phyloP scores from a whole-genome alignment of 2,329 filamentous ascomycete genomes.

The Penicillium hordei region DNA sequence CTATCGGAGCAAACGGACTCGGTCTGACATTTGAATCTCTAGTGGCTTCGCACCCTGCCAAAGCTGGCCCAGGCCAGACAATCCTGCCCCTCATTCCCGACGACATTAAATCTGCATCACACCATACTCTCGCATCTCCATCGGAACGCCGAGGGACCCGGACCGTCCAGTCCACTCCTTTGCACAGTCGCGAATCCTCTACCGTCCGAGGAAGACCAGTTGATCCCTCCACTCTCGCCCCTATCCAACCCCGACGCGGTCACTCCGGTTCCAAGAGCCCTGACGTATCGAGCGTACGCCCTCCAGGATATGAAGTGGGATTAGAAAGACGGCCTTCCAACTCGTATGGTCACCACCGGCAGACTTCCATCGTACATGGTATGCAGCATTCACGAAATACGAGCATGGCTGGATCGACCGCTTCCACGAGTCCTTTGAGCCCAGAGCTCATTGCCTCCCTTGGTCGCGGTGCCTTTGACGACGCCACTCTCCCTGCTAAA shows the following conservation, averaged over 20 bases:
- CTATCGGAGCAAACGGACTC: constrained; percentile 8
- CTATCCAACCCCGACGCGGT: constrained; percentile 39
- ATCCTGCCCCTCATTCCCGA: constrained; percentile 44
- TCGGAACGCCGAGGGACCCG: constrained; percentile 40
- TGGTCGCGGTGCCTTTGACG: constrained; percentile 55
- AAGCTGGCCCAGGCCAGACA: constrained; percentile 40
- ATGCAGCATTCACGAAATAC: constrained; percentile 87
- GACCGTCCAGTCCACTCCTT: constrained; percentile 38
- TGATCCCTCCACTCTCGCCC: constrained; percentile 37
- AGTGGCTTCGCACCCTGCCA: constrained; percentile 42
- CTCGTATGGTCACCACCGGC: constrained; percentile 83
- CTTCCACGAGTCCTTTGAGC: constrained; percentile 76
- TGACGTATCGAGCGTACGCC: constrained; percentile 37
- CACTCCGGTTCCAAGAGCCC: constrained; percentile 47
- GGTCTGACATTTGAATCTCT: constrained; percentile 6
- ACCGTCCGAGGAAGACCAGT: constrained; percentile 43
- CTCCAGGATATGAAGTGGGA: constrained; percentile 38
- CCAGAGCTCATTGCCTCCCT: constrained; percentile 78
- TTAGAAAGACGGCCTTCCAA: constrained; percentile 46
- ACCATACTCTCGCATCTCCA: constrained; percentile 39
- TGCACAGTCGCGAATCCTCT: constrained; percentile 48
- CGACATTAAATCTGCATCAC: constrained; percentile 39
- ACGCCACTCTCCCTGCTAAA: constrained; percentile 36
- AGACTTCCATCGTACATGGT: constrained; percentile 96
- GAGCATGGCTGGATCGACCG: constrained; percentile 66